phyloP scores from a whole-genome alignment of 768 basidiomycete genomes.

The Termitomyces heimii region DNA sequence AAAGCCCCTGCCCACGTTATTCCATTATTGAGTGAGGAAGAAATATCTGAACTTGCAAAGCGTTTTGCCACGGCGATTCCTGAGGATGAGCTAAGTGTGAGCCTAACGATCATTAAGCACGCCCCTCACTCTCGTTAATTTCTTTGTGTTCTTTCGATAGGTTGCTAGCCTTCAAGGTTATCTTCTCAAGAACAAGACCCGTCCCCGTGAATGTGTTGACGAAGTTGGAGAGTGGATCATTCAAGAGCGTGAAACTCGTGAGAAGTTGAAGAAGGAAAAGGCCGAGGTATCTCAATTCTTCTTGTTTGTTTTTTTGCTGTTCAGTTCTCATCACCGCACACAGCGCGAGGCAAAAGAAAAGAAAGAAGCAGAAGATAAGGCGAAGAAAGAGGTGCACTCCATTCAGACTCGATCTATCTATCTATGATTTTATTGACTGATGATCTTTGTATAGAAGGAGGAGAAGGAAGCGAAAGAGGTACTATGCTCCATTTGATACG shows the following conservation, averaged over 20 bases:
- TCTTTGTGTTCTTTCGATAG: slow-evolving; percentile 26
- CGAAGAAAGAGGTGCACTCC: slow-evolving; percentile 38
- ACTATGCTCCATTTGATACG: background rate
- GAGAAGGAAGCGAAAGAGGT: slow-evolving; percentile 47
- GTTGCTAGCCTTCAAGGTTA: slow-evolving; percentile 84
- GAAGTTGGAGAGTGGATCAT: slow-evolving; percentile 75
- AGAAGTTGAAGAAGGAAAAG: slow-evolving; percentile 80
- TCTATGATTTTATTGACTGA: background rate
- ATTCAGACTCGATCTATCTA: slow-evolving; percentile 1
- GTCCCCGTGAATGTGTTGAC: slow-evolving; percentile 80
- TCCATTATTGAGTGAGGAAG: slow-evolving; percentile 68
- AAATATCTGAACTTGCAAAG: slow-evolving; percentile 74
- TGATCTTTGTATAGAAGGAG: slow-evolving; percentile 21
- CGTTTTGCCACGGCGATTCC: slow-evolving; percentile 79
- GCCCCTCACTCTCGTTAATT: background rate
- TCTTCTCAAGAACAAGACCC: slow-evolving; percentile 83
- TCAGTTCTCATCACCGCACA: slow-evolving; percentile 14
- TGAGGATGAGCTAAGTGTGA: slow-evolving; percentile 81
- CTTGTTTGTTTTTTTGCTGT: slow-evolving; percentile 1
- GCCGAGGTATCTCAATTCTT: slow-evolving; percentile 34
- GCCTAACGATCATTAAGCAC: slow-evolving; percentile 12
- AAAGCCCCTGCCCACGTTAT: slow-evolving; percentile 52
- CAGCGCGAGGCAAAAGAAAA: slow-evolving; percentile 81
- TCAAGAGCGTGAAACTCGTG: slow-evolving; percentile 78
- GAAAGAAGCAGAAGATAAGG: slow-evolving; percentile 65